Percentiles rank a stretch among this genome's conserved stretches.
These are phyloP conservation scores for Ophiostoma triangulosporum DNA, from an alignment of 2,329 filamentous ascomycete genomes.

Conservation along the genomic window DNA sequence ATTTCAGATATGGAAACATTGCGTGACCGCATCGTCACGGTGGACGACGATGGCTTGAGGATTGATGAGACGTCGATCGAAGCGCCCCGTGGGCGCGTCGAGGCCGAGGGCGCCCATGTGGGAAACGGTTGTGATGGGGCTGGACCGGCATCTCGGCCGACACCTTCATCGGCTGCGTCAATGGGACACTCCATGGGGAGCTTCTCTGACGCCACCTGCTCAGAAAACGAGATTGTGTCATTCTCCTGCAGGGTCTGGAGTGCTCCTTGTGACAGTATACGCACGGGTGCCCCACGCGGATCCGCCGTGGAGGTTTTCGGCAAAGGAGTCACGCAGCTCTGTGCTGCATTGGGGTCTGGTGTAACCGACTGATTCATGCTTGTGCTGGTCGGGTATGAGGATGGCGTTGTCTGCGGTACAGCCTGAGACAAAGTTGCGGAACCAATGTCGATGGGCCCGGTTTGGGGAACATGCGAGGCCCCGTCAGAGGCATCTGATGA, in stretches of 20 bases:
- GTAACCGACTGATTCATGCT: conserved; percentile 3
- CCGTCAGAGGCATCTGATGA: background rate
- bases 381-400: background rate
- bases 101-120: conserved; percentile 15
- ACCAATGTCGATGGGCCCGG: background rate
- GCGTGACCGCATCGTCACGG: conserved; percentile 31
- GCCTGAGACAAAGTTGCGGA: conserved; percentile 5
- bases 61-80: conserved; percentile 18
- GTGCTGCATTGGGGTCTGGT: conserved; percentile 6
- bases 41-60: conserved; percentile 21
- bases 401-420: background rate
- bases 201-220: conserved; percentile 15
- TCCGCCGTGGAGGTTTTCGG: background rate
- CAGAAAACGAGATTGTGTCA: conserved; percentile 12
- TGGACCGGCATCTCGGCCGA: conserved; percentile 13
- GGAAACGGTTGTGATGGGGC: conserved; percentile 18
- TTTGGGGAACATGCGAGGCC: background rate
- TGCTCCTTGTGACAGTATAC: background rate
- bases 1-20: conserved; percentile 38
- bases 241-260: conserved; percentile 13
- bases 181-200: conserved; percentile 19
- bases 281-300: conserved; percentile 1
- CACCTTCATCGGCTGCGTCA: background rate
- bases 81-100: conserved; percentile 21
- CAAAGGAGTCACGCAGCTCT: background rate